Evolutionary conservation across 1,284 basidiomycete genomes (phyloP).

Genomic region (Ceratorhiza oryzae-sativae): DNA sequence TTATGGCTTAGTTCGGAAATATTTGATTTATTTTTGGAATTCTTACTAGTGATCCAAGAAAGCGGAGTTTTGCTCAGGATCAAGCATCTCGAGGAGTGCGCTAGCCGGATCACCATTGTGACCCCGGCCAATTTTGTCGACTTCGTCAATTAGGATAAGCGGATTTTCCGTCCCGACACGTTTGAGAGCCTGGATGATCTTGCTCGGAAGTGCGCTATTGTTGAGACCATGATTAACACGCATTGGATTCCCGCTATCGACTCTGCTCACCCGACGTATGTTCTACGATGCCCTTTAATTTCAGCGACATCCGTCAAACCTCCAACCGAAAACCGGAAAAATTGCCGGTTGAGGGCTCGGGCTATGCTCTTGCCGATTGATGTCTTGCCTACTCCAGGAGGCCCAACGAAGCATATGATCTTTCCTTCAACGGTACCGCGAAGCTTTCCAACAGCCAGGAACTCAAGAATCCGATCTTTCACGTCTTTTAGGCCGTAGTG

Average conservation of each 20-base stretch:
- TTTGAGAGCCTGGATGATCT: conserved; percentile 97
- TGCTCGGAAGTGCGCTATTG: conserved; percentile 87
- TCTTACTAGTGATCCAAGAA: conserved; percentile 96
- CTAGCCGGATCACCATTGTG: conserved; percentile 96
- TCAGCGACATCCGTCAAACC: conserved; percentile 97
- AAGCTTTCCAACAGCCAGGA: conserved; percentile 96
- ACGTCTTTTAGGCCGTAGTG: conserved; percentile 96
- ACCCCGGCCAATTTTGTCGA: conserved; percentile 98
- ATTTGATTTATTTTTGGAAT: background rate
- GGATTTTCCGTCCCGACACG: conserved; percentile 98
- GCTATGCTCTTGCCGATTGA: conserved; percentile 95
- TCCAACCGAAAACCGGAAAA: conserved; percentile 97
- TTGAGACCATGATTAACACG: background rate
- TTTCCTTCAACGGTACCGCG: conserved; percentile 97
- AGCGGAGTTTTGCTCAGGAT: conserved; percentile 96
- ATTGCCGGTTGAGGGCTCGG: conserved; percentile 82
- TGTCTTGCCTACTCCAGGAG: conserved; percentile 97
- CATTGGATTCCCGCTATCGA: background rate
- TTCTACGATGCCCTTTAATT: conserved; percentile 97
- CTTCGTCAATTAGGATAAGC: conserved; percentile 94
- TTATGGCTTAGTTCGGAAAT: background rate
- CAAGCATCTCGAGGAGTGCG: conserved; percentile 95
- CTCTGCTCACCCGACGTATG: conserved; percentile 81
- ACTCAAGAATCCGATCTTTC: conserved; percentile 97
- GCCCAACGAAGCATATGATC: conserved; percentile 96